phyloP scores from a whole-genome alignment of 1,139 yeast genomes.

The Debaryomyces subglobosus region DNA sequence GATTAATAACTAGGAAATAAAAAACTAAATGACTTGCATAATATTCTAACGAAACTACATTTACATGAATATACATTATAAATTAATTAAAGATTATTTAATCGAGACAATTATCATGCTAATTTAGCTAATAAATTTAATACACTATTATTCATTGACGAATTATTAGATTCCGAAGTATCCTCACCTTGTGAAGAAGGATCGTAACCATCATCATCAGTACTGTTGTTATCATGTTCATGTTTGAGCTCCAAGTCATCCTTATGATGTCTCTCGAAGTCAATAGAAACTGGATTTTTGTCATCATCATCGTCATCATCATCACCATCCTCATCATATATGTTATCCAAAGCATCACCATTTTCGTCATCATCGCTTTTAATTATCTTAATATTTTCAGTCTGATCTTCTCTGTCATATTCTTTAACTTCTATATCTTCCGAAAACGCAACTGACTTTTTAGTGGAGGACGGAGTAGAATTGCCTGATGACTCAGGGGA shows the following conservation, averaged over 20 bases:
- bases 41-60: neutral
- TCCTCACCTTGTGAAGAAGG: slow-evolving; percentile 18
- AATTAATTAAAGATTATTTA: neutral
- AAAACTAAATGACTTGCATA: neutral
- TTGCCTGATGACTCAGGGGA: slow-evolving; percentile 29
- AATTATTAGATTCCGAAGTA: slow-evolving; percentile 7
- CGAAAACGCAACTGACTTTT: slow-evolving; percentile 48
- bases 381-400: slow-evolving; percentile 23
- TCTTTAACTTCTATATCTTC: slow-evolving; percentile 51
- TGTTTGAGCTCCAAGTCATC: slow-evolving; percentile 37
- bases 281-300: slow-evolving; percentile 11
- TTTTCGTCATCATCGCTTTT: slow-evolving; percentile 25
- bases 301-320: slow-evolving; percentile 20
- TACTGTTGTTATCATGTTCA: slow-evolving; percentile 17
- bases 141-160: slow-evolving; percentile 20
- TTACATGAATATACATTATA: neutral
- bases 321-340: slow-evolving; percentile 16
- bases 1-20: neutral
- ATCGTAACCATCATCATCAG: slow-evolving; percentile 17
- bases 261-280: slow-evolving; percentile 29
- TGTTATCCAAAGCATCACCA: slow-evolving; percentile 22
- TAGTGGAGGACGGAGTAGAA: slow-evolving; percentile 29
- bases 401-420: slow-evolving; percentile 40
- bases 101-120: slow-evolving; percentile 18
- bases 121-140: slow-evolving; percentile 41